A percentile compares a stretch with the other conserved stretches of the same genome.
These are phyloP conservation scores for Coprinopsis strossmayeri DNA, from an alignment of 768 basidiomycete genomes.

Conservation along the genomic window DNA sequence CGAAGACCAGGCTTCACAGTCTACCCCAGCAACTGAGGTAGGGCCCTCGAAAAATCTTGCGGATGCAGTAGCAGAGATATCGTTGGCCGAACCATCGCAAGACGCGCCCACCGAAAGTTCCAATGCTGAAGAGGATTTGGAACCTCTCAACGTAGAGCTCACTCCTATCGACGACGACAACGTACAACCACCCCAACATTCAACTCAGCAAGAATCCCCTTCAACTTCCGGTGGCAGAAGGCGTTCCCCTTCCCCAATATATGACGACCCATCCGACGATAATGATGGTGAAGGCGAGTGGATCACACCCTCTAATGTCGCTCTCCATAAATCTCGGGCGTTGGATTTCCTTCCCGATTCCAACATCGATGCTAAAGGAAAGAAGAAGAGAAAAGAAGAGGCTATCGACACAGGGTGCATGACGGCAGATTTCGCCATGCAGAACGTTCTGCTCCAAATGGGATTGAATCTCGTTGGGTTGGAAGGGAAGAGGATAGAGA, in stretches of 20 bases:
- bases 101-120: slow-evolving; percentile 6
- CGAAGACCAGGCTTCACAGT: no score
- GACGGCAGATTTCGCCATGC: slow-evolving; percentile 99
- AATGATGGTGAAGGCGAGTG: slow-evolving; percentile 91
- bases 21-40: no score
- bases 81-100: neutral
- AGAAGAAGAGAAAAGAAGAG: slow-evolving; percentile 29
- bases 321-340: slow-evolving; percentile 79
- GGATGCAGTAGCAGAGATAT: slow-evolving; percentile 13
- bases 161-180: slow-evolving; percentile 11
- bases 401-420: slow-evolving; percentile 75
- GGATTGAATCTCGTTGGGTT: slow-evolving; percentile 82
- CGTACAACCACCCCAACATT: no score
- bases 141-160: slow-evolving; percentile 12
- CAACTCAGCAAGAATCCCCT: no score
- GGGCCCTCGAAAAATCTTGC: slow-evolving; percentile 14
- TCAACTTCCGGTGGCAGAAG: slow-evolving; percentile 11
- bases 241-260: slow-evolving; percentile 34
- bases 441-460: slow-evolving; percentile 95
- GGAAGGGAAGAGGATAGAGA: slow-evolving; percentile 86
- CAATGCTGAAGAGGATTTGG: slow-evolving; percentile 14
- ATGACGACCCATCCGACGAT: slow-evolving; percentile 69
- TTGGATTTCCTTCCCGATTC: slow-evolving; percentile 71
- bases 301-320: slow-evolving; percentile 91
- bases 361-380: slow-evolving; percentile 30